A percentile compares a stretch with the other conserved stretches of the same genome.
These are phyloP conservation scores for Plasmodium billcollinsi DNA, from an alignment of 169 alveolate species.

Conservation along the genomic window DNA sequence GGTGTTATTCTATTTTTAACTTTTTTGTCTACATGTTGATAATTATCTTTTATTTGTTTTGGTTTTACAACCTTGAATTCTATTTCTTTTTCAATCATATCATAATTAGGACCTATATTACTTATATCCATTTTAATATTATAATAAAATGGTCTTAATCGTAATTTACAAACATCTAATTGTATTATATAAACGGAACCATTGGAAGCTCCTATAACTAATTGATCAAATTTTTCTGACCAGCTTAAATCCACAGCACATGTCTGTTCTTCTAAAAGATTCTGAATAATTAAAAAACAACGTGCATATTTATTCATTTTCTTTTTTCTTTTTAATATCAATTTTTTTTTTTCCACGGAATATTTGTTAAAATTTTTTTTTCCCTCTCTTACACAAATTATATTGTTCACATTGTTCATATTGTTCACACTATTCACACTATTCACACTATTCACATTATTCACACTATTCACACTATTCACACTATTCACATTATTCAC, in stretches of 20 bases:
- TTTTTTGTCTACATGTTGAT: slow-evolving; percentile 27
- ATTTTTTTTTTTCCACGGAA: slow-evolving; percentile 2
- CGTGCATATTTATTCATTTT: slow-evolving; percentile 56
- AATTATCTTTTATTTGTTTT: slow-evolving; percentile 10
- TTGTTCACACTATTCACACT: too few relatives aligned
- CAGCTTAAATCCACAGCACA: slow-evolving; percentile 68
- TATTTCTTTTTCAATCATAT: background rate
- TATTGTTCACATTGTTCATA: too few relatives aligned
- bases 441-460: too few relatives aligned
- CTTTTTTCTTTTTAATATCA: slow-evolving; percentile 19
- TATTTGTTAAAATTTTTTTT: background rate
- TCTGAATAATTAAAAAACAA: slow-evolving; percentile 58
- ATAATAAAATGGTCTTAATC: slow-evolving; percentile 37
- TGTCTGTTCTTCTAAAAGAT: slow-evolving; percentile 69
- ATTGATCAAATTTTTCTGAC: slow-evolving; percentile 47
- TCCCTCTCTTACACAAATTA: background rate
- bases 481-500: too few relatives aligned
- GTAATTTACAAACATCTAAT: slow-evolving; percentile 7
- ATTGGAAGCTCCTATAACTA: slow-evolving; percentile 67
- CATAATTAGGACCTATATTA: background rate
- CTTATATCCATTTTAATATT: slow-evolving; percentile 21
- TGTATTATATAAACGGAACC: slow-evolving; percentile 71
- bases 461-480: too few relatives aligned
- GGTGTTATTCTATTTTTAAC: slow-evolving; percentile 63
- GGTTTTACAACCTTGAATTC: slow-evolving; percentile 6